Evolutionary conservation across 352 stramenopile species (phyloP).

Genomic region (Globisporangium polare): DNA sequence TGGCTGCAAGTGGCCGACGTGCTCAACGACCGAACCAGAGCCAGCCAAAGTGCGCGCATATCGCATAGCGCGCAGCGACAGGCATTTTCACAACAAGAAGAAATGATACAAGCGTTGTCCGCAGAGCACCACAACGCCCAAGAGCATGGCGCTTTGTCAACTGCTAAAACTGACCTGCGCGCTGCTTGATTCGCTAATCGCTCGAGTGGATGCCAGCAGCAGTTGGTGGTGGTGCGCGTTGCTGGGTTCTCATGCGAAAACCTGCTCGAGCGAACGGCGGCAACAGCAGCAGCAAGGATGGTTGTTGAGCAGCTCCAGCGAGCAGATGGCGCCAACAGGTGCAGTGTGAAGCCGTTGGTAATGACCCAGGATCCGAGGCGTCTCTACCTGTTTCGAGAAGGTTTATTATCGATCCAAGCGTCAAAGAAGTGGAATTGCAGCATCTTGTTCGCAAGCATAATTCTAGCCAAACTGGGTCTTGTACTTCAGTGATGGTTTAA

Average conservation of each 20-base stretch:
- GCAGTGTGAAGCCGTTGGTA: conserved; percentile 7
- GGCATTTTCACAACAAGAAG: no score
- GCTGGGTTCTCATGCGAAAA: background rate
- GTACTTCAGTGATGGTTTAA: no score
- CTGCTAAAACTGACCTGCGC: background rate
- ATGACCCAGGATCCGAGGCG: background rate
- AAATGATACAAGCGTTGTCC: no score
- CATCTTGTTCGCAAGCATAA: no score
- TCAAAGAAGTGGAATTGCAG: no score
- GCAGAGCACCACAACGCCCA: no score
- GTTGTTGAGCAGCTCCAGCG: background rate
- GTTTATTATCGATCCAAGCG: background rate
- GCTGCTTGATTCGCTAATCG: background rate
- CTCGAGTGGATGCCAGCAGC: background rate
- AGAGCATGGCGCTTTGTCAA: no score
- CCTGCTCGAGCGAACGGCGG: background rate
- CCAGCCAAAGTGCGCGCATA: no score
- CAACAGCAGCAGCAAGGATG: background rate
- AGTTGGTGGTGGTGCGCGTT: background rate
- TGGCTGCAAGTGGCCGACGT: no score
- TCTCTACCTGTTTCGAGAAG: background rate
- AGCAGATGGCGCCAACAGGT: conserved; percentile 5
- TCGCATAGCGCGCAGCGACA: no score
- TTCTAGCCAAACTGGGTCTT: no score
- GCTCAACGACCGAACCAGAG: no score